phyloP scores from a whole-genome alignment of 176 grass and related monocot genomes.

The Ananas comosus region DNA sequence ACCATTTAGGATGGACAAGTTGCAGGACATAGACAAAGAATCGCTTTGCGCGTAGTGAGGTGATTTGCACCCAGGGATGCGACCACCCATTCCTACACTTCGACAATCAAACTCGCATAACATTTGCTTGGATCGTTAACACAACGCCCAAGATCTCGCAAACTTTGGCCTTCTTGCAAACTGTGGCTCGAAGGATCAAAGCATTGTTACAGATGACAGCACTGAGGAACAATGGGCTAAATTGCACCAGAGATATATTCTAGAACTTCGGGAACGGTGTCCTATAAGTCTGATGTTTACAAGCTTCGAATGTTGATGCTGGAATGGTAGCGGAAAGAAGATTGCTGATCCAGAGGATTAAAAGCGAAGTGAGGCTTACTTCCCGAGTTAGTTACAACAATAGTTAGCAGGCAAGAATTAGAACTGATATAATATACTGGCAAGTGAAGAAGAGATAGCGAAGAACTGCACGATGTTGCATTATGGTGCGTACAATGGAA shows the following conservation, averaged over 20 bases:
- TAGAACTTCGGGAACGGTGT: slow-evolving; percentile 21
- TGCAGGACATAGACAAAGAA: no score
- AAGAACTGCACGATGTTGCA: slow-evolving; percentile 27
- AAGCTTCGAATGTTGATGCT: slow-evolving; percentile 38
- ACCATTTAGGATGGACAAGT: no score
- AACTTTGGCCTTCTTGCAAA: slow-evolving; percentile 63
- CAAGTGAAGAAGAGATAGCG: slow-evolving; percentile 16
- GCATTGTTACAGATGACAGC: slow-evolving; percentile 31
- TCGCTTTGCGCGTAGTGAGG: no score
- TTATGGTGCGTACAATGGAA: slow-evolving; percentile 67
- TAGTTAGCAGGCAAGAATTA: slow-evolving; percentile 8
- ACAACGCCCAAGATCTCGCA: slow-evolving; percentile 48
- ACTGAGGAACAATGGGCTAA: slow-evolving; percentile 41
- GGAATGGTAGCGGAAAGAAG: slow-evolving; percentile 48
- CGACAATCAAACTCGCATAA: slow-evolving; percentile 64
- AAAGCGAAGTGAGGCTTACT: slow-evolving; percentile 15
- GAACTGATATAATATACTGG: neutral
- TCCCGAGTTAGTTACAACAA: slow-evolving; percentile 33
- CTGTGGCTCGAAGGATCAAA: slow-evolving; percentile 52
- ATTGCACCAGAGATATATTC: slow-evolving; percentile 40
- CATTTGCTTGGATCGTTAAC: slow-evolving; percentile 37
- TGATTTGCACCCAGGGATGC: slow-evolving; percentile 55
- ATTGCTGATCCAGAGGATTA: slow-evolving; percentile 34
- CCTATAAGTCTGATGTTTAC: slow-evolving; percentile 43
- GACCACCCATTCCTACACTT: slow-evolving; percentile 56